A percentile compares a stretch with the other conserved stretches of the same genome.
Evolutionary conservation across 164 flowering plant species (phyloP).

Genomic region (Magnolia kwangsiensis): DNA sequence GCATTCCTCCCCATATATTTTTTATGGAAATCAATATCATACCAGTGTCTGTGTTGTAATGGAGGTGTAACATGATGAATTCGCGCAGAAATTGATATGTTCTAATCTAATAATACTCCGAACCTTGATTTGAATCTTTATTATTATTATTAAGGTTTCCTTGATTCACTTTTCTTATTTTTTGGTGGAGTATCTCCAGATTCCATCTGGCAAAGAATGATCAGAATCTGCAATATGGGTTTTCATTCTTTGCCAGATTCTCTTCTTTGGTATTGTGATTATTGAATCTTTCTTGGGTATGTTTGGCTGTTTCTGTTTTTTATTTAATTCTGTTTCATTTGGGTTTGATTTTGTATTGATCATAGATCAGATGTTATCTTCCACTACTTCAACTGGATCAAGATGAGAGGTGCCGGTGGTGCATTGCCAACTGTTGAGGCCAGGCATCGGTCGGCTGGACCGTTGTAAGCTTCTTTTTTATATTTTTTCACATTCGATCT

Average conservation of each 20-base stretch:
- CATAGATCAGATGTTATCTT: constrained; percentile 15
- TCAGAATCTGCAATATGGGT: not conserved
- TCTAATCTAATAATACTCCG: too few relatives aligned
- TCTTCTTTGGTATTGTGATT: not conserved
- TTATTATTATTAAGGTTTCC: too few relatives aligned
- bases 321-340: not conserved
- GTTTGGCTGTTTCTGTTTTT: not conserved
- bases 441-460: constrained; percentile 39
- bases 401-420: constrained; percentile 36
- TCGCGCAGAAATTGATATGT: too few relatives aligned
- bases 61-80: too few relatives aligned
- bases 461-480: constrained; percentile 35
- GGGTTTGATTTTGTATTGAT: not conserved
- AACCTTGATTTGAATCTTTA: too few relatives aligned
- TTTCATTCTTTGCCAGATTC: not conserved
- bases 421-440: constrained; percentile 30
- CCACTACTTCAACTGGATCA: constrained; percentile 10
- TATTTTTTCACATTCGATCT: too few relatives aligned
- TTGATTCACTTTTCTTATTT: too few relatives aligned
- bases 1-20: not conserved
- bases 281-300: not conserved
- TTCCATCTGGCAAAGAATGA: too few relatives aligned
- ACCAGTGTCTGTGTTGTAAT: too few relatives aligned
- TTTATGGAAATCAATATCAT: not conserved
- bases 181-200: too few relatives aligned